These are phyloP conservation scores for Acanthochlamys bracteata DNA, from an alignment of 106 monocot genomes.

Conservation along the genomic window DNA sequence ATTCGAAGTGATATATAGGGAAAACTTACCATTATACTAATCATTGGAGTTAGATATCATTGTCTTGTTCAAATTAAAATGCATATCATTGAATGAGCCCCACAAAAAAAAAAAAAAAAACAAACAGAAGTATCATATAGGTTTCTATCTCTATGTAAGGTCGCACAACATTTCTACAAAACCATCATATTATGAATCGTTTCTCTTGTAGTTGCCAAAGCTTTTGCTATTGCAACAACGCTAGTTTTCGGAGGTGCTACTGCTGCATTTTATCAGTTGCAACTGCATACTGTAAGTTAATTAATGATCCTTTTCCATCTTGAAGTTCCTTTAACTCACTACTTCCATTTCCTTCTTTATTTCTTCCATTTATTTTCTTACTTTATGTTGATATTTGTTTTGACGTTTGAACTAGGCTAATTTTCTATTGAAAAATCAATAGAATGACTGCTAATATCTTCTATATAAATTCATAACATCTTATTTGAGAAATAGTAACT, in stretches of 20 bases:
- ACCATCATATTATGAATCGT: too few species aligned
- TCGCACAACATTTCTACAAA: too few species aligned
- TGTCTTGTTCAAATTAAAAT: too few species aligned
- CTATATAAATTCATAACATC: too few species aligned
- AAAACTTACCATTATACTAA: too few species aligned
- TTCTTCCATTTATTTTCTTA: background rate
- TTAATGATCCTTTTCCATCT: background rate
- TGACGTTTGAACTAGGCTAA: background rate
- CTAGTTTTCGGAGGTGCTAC: constrained; percentile 65
- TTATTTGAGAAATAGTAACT: too few species aligned
- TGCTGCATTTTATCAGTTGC: constrained; percentile 31
- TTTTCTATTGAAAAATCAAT: background rate
- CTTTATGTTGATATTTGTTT: background rate
- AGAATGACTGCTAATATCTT: background rate
- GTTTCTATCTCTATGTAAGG: too few species aligned
- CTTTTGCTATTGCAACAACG: constrained; percentile 49
- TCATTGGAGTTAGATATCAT: too few species aligned
- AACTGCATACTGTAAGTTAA: constrained; percentile 51
- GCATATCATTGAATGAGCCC: too few species aligned
- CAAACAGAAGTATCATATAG: too few species aligned
- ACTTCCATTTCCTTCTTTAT: background rate
- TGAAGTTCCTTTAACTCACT: background rate
- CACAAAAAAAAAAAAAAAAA: too few species aligned
- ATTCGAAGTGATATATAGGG: too few species aligned
- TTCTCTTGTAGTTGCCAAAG: constrained; percentile 45